Evolutionary conservation across 495 filamentous ascomycete species (phyloP), one percentile per base, ranked within the genome.

Genomic region (Penicillium taxi): DNA sequence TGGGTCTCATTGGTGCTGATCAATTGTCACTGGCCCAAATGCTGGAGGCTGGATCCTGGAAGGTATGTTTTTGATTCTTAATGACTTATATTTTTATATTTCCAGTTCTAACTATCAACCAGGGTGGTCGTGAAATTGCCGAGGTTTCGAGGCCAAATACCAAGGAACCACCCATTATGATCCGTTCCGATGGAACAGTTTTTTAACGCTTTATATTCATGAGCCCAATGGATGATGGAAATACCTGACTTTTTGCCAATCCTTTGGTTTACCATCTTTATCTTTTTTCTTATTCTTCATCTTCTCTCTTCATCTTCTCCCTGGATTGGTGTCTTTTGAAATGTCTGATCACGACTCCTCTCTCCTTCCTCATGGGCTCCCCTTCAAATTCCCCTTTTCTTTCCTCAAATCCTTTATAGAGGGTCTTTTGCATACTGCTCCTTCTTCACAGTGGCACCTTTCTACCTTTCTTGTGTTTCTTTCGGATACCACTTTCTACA

Each of bases 101-200:
- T 28, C 48, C 12, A 27, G 26, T 45, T 26, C 50, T 72, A 56
- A 73, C 41, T 27, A 32, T 9, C 9, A 18, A 13, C 22, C 42
- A 96, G 91, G 93, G 90, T 53, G 91, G 91, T 39, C 78, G 91
- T 54, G 91, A 96, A 66, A 81, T 96, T 43, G 91, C 91, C 26
- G 93, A 96, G 62, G 84, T 96, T 35, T 93, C 84, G 38, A 72
- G 91, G 42, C 91, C 91, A 5, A 96, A 96, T 53, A 96, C 93
- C 26, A 95, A 93, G 65, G 86, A 90, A 53, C 87, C 93, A 13
- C 91, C 91, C 3, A 96, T 98, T 50, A 81, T 95, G 67, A 96
- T 96, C 46, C 73, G 94, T 37, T 93, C 84, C 42, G 91, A 98
- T 56, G 91, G 91, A 29, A 96, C 91, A 6, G 87, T 98, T 35